Evolutionary conservation across 805 yeast genomes (phyloP), one percentile per base, ranked within the genome.

Genomic region (Priceomyces castillae): DNA sequence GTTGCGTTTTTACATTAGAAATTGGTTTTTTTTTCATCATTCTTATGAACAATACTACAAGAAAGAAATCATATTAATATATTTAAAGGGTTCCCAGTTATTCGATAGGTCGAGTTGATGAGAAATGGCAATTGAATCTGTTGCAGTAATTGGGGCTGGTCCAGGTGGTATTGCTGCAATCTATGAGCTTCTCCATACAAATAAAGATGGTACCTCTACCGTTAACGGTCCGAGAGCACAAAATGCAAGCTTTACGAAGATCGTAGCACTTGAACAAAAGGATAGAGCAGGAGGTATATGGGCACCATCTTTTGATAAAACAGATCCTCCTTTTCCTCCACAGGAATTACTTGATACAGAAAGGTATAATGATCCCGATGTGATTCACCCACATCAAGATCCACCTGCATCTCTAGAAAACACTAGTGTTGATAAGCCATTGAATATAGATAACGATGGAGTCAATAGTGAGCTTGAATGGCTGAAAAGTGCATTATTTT

Each of bases 241-340:
- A 14, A 45, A 53, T 34, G 58, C 57, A 1, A 56, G 53, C 17
- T 68, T 68, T 42, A 52, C 58, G 7, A 56, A 61, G 37, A 48
- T 73, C 16, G 71, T 69, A 11, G 77, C 69, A 1, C 74, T 73
- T 53, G 80, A 74, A 48, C 75, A 69, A 44, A 70, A 69, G 25
- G 48, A 47, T 10, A 47, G 54, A 11, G 56, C 73, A 22, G 80
- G 79, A n/a, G 80, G 79, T 1, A 65, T 71, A 5, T 74, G 78
- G 78, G 51, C 65, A 12, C 61, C 62, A 3, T 53, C 51, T 12
- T 51, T 51, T 18, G 49, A 44, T 9, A 34, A 51, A 9, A 42
- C 61, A 2, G 67, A 57, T 41, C 52, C 52, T 11, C 47, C 50
- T 1, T 47, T 56, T 10, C 67, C 67, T 11, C 62, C 67, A 5